A percentile compares a stretch with the other conserved stretches of the same genome.
phyloP scores from a whole-genome alignment of 1,284 basidiomycete species.

The Coniferiporia weirii region DNA sequence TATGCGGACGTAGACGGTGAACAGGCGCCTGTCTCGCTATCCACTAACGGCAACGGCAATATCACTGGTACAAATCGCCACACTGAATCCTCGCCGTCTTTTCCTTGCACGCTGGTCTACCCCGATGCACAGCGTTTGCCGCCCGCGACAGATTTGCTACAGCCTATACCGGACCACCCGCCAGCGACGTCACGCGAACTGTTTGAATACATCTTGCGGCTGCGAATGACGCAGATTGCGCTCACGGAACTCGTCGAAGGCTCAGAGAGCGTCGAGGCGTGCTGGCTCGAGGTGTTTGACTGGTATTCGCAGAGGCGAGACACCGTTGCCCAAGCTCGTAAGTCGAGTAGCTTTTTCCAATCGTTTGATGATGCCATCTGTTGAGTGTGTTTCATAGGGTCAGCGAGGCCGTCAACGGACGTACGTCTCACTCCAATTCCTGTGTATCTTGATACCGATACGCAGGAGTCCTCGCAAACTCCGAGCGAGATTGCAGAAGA shows the following conservation, averaged over 20 bases:
- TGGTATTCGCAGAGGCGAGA: slow-evolving; percentile 71
- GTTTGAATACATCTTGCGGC: slow-evolving; percentile 77
- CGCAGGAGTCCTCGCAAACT: not conserved
- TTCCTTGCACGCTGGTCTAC: slow-evolving; percentile 30
- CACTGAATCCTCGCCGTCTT: slow-evolving; percentile 6
- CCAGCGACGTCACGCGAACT: slow-evolving; percentile 50
- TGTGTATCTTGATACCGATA: not conserved
- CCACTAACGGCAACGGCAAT: slow-evolving; percentile 9
- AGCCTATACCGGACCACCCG: slow-evolving; percentile 50
- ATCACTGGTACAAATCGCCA: slow-evolving; percentile 14
- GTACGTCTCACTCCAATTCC: slow-evolving; percentile 10
- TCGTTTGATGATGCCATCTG: not conserved
- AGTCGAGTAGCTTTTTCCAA: not conserved
- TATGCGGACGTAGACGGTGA: slow-evolving; percentile 4
- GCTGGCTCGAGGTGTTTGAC: slow-evolving; percentile 82
- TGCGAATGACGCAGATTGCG: slow-evolving; percentile 84
- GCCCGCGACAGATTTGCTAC: slow-evolving; percentile 43
- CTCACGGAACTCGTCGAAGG: slow-evolving; percentile 85
- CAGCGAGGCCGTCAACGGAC: slow-evolving; percentile 14
- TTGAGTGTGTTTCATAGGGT: not conserved
- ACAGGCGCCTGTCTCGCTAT: slow-evolving; percentile 3
- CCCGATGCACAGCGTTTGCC: slow-evolving; percentile 37
- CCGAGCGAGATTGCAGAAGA: not conserved
- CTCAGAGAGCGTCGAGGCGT: slow-evolving; percentile 75
- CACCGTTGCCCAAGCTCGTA: slow-evolving; percentile 23